phyloP scores from a whole-genome alignment of 2,329 filamentous ascomycete species.

The Colletotrichum noveboracense region DNA sequence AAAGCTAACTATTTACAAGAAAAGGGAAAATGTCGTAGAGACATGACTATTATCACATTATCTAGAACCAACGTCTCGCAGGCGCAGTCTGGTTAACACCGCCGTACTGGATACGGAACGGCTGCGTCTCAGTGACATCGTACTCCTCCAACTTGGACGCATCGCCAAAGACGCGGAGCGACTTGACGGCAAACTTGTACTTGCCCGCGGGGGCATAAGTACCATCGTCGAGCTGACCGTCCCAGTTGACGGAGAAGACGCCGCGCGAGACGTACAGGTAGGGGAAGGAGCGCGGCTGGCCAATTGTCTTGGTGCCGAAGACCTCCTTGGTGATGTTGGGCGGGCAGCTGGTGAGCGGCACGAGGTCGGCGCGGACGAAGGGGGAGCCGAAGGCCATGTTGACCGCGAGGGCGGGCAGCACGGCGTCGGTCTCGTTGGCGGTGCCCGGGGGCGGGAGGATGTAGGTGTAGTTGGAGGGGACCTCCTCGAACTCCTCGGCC shows the following conservation, averaged over 20 bases:
- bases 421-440: slow-evolving; percentile 31
- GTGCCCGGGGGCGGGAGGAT: slow-evolving; percentile 45
- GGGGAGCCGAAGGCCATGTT: slow-evolving; percentile 51
- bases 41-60: background rate
- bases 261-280: slow-evolving; percentile 35
- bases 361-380: slow-evolving; percentile 47
- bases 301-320: slow-evolving; percentile 45
- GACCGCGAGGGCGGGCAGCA: slow-evolving; percentile 44
- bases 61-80: background rate
- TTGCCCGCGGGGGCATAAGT: slow-evolving; percentile 51
- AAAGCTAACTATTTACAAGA: slow-evolving; percentile 5
- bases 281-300: slow-evolving; percentile 49
- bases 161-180: slow-evolving; percentile 58
- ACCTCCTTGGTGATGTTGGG: slow-evolving; percentile 33
- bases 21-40: background rate
- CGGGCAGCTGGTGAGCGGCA: slow-evolving; percentile 39
- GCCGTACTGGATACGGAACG: slow-evolving; percentile 51
- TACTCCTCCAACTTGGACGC: slow-evolving; percentile 48
- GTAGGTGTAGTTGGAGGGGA: slow-evolving; percentile 43
- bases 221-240: slow-evolving; percentile 52
- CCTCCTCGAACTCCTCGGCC: slow-evolving; percentile 21
- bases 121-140: slow-evolving; percentile 45
- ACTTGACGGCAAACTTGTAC: slow-evolving; percentile 55
- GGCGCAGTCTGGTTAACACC: slow-evolving; percentile 7
- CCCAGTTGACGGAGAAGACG: slow-evolving; percentile 37